Evolutionary conservation across 257 asterid genomes (phyloP).

Genomic region (Cynanchum wilfordii): DNA sequence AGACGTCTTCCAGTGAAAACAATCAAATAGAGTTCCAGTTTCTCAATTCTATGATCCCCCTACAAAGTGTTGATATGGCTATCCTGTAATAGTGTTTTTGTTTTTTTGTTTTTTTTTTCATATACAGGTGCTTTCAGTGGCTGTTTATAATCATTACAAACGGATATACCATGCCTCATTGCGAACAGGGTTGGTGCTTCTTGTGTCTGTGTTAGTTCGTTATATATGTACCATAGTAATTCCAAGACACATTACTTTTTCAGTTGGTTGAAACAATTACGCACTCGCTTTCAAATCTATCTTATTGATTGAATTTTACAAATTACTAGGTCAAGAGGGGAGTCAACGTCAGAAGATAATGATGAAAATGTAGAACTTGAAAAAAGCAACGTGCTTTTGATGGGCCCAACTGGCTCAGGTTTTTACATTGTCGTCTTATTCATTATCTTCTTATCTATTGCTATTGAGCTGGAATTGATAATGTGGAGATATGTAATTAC

Average conservation of each 20-base stretch:
- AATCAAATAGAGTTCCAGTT: neutral
- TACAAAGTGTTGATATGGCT: neutral
- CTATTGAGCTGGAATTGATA: neutral
- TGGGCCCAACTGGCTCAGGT: constrained; percentile 99
- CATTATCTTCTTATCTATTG: constrained; percentile 12
- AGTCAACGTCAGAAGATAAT: constrained; percentile 42
- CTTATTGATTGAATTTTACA: constrained; percentile 16
- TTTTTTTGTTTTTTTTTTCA: neutral
- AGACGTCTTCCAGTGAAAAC: neutral
- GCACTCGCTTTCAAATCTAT: neutral
- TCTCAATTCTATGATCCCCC: neutral
- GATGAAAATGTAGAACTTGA: constrained; percentile 78
- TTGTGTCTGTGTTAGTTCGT: constrained; percentile 17
- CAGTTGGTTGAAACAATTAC: constrained; percentile 7
- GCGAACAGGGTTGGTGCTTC: constrained; percentile 60
- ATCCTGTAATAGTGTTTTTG: neutral
- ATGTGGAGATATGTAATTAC: neutral
- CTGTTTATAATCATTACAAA: constrained; percentile 89
- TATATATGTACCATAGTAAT: constrained; percentile 3
- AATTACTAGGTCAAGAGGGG: constrained; percentile 62
- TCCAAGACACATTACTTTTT: constrained; percentile 10
- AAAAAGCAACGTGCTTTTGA: constrained; percentile 90
- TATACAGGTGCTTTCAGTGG: constrained; percentile 82
- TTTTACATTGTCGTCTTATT: constrained; percentile 15
- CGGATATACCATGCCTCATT: constrained; percentile 65